Evolutionary conservation across 73 alveolate species (phyloP).

Genomic region (Paramecium caudatum): DNA sequence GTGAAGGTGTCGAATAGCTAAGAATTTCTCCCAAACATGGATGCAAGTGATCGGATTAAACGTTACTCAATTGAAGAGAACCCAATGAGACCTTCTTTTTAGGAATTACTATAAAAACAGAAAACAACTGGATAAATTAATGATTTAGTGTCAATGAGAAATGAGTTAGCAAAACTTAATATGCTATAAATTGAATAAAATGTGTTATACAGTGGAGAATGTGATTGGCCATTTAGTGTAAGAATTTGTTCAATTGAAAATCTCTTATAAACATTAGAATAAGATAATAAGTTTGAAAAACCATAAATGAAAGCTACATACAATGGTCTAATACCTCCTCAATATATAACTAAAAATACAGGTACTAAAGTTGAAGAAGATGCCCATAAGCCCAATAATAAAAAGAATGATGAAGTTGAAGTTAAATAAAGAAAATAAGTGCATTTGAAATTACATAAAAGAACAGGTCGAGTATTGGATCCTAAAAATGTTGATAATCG

Average conservation of each 20-base stretch:
- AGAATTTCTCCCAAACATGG: background rate
- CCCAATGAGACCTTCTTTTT: background rate
- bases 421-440: conserved; percentile 44
- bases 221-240: conserved; percentile 81
- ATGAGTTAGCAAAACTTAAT: conserved; percentile 28
- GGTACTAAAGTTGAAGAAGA: conserved; percentile 60
- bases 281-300: conserved; percentile 50
- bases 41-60: background rate
- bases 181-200: conserved; percentile 60
- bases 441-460: conserved; percentile 34
- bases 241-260: conserved; percentile 75
- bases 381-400: background rate
- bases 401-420: conserved; percentile 65
- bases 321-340: conserved; percentile 76
- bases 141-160: conserved; percentile 54
- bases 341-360: conserved; percentile 59
- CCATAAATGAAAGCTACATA: conserved; percentile 68
- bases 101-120: background rate
- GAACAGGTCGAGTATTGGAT: conserved; percentile 53
- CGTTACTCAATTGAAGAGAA: conserved; percentile 7
- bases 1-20: background rate
- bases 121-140: conserved; percentile 1
- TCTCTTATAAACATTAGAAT: conserved; percentile 59
- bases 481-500: background rate
- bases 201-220: conserved; percentile 75